phyloP scores from a whole-genome alignment of 1,284 basidiomycete genomes.

The Neotropicomus parvogracilis region DNA sequence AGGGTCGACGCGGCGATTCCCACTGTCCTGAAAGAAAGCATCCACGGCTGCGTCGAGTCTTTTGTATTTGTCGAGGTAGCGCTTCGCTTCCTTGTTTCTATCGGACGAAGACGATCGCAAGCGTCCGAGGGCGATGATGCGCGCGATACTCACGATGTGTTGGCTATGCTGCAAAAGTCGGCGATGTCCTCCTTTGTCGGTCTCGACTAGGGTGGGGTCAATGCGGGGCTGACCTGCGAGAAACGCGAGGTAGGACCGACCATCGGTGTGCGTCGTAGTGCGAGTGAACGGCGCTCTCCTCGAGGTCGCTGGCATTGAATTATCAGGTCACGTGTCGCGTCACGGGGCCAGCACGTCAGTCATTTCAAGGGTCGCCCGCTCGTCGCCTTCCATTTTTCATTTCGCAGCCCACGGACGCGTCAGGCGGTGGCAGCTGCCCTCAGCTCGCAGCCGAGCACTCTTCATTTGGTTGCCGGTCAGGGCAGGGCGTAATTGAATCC shows the following conservation, averaged over 20 bases:
- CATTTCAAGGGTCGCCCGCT: conserved; percentile 17
- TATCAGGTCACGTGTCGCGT: conserved; percentile 20
- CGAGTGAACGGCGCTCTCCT: background rate
- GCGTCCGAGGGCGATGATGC: conserved; percentile 2
- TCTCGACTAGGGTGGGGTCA: conserved; percentile 15
- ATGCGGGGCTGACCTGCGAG: background rate
- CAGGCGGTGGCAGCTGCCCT: conserved; percentile 4
- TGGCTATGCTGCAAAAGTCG: conserved; percentile 65
- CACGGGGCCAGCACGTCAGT: conserved; percentile 13
- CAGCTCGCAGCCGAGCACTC: conserved; percentile 20
- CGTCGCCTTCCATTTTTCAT: conserved; percentile 29
- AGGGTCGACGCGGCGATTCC: conserved; percentile 24
- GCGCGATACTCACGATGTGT: conserved; percentile 60
- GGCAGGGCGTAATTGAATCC: conserved; percentile 3
- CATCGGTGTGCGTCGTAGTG: conserved; percentile 7
- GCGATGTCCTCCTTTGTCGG: conserved; percentile 23
- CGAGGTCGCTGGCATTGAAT: conserved; percentile 19
- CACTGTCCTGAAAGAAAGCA: conserved; percentile 60
- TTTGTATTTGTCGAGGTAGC: conserved; percentile 69
- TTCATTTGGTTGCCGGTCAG: conserved; percentile 13
- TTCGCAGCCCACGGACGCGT: conserved; percentile 10
- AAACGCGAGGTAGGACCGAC: conserved; percentile 1
- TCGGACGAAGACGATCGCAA: conserved; percentile 3
- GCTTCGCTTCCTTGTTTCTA: conserved; percentile 59
- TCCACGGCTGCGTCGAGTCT: conserved; percentile 74